phyloP scores from a whole-genome alignment of 768 basidiomycete genomes.

The Tricholoma sp. region DNA sequence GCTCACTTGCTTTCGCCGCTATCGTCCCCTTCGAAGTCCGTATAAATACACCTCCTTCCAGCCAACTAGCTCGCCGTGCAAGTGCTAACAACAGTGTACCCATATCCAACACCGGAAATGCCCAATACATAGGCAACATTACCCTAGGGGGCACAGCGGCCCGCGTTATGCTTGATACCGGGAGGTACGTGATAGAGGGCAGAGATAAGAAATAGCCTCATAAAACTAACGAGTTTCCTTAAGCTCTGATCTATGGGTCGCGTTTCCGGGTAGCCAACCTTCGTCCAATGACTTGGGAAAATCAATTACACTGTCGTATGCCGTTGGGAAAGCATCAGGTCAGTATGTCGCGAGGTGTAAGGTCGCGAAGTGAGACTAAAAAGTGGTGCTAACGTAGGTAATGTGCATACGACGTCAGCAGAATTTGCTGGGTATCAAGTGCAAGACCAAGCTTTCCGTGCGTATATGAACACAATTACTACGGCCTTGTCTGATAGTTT shows the following conservation, averaged over 20 bases:
- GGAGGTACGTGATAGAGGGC: constrained; percentile 44
- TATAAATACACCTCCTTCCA: constrained; percentile 17
- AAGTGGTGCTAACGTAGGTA: constrained; percentile 32
- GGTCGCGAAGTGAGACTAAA: neutral
- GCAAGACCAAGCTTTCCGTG: constrained; percentile 63
- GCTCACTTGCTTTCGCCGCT: constrained; percentile 27
- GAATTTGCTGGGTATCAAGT: constrained; percentile 55
- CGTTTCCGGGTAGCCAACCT: constrained; percentile 40
- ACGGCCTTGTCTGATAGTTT: constrained; percentile 3
- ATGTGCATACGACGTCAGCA: constrained; percentile 48
- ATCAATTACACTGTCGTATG: constrained; percentile 54
- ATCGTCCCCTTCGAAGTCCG: constrained; percentile 36
- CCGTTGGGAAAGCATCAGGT: constrained; percentile 66
- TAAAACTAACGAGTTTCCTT: neutral
- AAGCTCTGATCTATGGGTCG: constrained; percentile 78
- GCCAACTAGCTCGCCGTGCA: constrained; percentile 25
- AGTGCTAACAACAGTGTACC: constrained; percentile 30
- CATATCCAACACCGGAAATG: constrained; percentile 62
- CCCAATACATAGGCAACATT: constrained; percentile 69
- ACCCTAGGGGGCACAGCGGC: constrained; percentile 56
- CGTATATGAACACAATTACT: constrained; percentile 17
- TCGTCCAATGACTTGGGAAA: constrained; percentile 52
- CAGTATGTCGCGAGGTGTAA: neutral
- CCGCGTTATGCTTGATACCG: constrained; percentile 69
- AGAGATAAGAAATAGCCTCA: neutral